A percentile compares a stretch with the other conserved stretches of the same genome.
Conservation (phyloP, 352 stramenopile genomes). For the Lagenidium sp. region DNA sequence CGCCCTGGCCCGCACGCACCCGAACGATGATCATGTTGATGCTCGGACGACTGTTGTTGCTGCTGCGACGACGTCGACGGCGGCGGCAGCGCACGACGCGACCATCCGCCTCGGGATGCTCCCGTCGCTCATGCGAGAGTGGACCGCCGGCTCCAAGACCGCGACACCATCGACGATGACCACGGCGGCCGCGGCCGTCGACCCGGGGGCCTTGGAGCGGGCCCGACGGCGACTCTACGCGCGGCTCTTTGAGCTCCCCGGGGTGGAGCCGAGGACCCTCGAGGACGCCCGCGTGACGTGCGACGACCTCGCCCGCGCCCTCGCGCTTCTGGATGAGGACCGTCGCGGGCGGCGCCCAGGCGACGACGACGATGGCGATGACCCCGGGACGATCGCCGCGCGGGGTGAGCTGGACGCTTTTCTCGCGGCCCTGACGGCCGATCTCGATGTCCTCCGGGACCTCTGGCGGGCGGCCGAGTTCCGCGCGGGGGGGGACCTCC, state of each 20-base stretch:
- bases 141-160: slow-evolving; percentile 11
- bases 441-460: slow-evolving; percentile 41
- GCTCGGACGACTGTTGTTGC: too few relatives aligned
- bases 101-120: slow-evolving; percentile 47
- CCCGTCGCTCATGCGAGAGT: slow-evolving; percentile 28
- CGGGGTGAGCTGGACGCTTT: slow-evolving; percentile 41
- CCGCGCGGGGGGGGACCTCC: slow-evolving; percentile 26
- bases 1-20: slow-evolving; percentile 14
- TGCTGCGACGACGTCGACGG: too few relatives aligned
- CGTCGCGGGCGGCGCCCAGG: too few relatives aligned
- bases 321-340: slow-evolving; percentile 22
- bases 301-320: slow-evolving; percentile 55
- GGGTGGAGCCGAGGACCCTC: slow-evolving; percentile 8
- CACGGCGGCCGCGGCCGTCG: neutral
- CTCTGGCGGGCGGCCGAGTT: slow-evolving; percentile 68
- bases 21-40: neutral
- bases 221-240: neutral
- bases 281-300: slow-evolving; percentile 46
- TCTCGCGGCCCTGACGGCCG: slow-evolving; percentile 25
- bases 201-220: neutral
- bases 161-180: neutral
- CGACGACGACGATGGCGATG: slow-evolving; percentile 11
- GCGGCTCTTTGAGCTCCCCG: slow-evolving; percentile 37
- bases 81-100: slow-evolving; percentile 19
- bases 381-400: slow-evolving; percentile 1